Evolutionary conservation across 2,329 filamentous ascomycete species (phyloP).

Genomic region (Cadophora malorum): DNA sequence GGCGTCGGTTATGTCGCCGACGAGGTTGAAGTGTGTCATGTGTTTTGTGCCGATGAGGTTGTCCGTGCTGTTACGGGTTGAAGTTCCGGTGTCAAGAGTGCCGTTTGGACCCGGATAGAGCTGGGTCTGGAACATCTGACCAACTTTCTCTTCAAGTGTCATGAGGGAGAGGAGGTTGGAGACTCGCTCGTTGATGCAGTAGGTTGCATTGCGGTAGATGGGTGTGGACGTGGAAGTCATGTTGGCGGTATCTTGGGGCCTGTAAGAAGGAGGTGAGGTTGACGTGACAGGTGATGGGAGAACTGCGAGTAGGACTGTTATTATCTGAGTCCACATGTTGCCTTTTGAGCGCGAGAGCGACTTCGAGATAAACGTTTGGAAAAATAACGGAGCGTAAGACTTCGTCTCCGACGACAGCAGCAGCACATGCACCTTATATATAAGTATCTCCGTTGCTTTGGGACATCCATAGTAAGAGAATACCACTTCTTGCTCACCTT

Average conservation of each 20-base stretch:
- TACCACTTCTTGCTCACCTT: neutral
- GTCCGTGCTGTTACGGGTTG: neutral
- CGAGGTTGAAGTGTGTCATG: slow-evolving; percentile 12
- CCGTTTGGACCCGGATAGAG: neutral
- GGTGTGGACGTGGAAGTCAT: neutral
- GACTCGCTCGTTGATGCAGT: neutral
- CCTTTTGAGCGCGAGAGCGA: neutral
- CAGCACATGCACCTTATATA: neutral
- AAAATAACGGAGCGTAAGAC: too few relatives aligned
- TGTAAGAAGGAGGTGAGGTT: neutral
- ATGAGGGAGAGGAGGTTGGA: slow-evolving; percentile 3
- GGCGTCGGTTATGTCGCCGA: neutral
- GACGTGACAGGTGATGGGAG: neutral
- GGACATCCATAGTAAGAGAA: neutral
- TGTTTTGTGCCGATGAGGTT: neutral
- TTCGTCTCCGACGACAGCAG: neutral
- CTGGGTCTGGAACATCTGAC: neutral
- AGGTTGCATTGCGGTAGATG: neutral
- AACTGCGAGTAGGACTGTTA: neutral
- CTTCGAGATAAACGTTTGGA: too few relatives aligned
- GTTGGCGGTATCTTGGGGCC: neutral
- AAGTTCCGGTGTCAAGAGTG: neutral
- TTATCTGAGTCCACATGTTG: neutral
- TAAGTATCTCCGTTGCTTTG: neutral
- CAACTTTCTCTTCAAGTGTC: slow-evolving; percentile 10